Evolutionary conservation across 1,139 yeast species (phyloP).

Genomic region (Casaregolazyma suthepensis): DNA sequence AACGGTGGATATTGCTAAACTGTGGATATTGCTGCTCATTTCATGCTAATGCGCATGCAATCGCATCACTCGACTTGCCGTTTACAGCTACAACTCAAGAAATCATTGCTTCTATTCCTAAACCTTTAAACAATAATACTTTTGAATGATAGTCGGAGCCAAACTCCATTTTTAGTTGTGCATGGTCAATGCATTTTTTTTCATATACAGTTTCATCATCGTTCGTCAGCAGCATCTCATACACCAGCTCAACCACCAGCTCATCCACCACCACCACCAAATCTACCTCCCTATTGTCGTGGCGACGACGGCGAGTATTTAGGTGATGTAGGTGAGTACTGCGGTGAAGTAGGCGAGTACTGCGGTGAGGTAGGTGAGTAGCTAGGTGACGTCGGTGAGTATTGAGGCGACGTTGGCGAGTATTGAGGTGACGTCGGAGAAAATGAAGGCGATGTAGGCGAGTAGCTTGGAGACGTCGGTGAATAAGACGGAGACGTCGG

Average conservation of each 20-base stretch:
- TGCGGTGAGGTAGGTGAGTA: constrained; percentile 14
- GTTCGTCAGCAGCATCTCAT: too few relatives aligned
- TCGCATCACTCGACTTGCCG: too few relatives aligned
- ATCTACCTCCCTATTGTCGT: constrained; percentile 1
- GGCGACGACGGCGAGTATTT: constrained; percentile 62
- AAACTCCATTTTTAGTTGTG: background rate
- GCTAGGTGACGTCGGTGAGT: constrained; percentile 22
- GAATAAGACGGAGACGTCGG: constrained; percentile 59
- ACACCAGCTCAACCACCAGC: too few relatives aligned
- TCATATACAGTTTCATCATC: constrained; percentile 4
- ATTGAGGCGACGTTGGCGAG: constrained; percentile 39
- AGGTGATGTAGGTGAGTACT: constrained; percentile 65
- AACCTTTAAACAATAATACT: background rate
- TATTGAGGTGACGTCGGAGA: constrained; percentile 63
- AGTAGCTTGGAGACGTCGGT: constrained; percentile 58
- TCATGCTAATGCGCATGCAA: background rate
- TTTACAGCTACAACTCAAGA: background rate
- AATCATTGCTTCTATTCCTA: background rate
- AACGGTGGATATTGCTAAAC: too few relatives aligned
- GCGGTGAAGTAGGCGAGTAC: constrained; percentile 64
- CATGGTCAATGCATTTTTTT: constrained; percentile 1
- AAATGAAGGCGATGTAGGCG: constrained; percentile 54
- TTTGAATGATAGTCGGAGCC: background rate
- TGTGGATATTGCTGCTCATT: background rate
- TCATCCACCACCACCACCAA: background rate